These are phyloP conservation scores for Opeltia flavorubescens DNA, from an alignment of 495 filamentous ascomycete genomes.

Conservation along the genomic window DNA sequence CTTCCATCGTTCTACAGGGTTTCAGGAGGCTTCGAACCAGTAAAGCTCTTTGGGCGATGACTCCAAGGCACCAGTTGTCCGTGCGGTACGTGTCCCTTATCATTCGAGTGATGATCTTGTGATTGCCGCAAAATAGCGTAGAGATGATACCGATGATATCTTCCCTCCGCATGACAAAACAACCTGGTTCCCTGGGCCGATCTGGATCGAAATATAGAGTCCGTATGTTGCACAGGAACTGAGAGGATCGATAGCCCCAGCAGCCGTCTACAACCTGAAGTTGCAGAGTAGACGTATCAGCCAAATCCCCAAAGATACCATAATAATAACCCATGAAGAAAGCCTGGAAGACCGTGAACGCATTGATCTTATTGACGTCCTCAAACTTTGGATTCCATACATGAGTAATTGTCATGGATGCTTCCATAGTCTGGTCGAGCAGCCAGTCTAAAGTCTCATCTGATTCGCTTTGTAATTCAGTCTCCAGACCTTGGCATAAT, in stretches of 20 bases:
- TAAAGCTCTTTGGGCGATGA: background rate
- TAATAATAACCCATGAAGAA: background rate
- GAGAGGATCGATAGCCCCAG: background rate
- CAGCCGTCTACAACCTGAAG: background rate
- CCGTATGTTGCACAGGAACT: background rate
- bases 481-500: no score
- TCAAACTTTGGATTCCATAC: no score
- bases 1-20: background rate
- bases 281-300: background rate
- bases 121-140: background rate
- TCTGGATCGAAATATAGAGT: background rate
- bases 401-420: no score
- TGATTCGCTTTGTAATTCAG: no score
- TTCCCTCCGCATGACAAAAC: background rate
- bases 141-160: background rate
- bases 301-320: background rate
- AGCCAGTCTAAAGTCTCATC: no score
- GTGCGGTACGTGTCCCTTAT: background rate
- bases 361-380: background rate
- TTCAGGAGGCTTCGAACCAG: background rate
- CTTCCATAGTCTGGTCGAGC: no score
- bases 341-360: background rate
- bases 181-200: background rate
- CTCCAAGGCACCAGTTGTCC: background rate
- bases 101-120: background rate